Base-by-base conservation (phyloP, 1,139 yeast genomes). In the Suhomyces anneliseae region DNA sequence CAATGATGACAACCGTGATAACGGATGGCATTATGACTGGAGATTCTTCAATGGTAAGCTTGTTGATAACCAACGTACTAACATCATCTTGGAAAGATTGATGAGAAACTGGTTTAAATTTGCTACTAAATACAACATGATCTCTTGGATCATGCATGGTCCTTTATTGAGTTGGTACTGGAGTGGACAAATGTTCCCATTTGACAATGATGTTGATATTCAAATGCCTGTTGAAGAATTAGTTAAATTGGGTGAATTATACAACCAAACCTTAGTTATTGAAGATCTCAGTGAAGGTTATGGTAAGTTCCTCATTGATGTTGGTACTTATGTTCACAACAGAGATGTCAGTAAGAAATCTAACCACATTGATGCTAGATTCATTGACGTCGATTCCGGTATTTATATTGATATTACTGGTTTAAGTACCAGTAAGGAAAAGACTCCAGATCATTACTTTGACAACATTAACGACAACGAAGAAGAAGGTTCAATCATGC, bases 21-120 rank as follows among this genome's bases (percentile, higher is more conserved):
- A 60, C 39, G 71, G 71, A 8, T 56, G 60, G 61, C 60, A 58
- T 43, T 58, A 58, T 34, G 63, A 59, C 42, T 59, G 62, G 62
- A 46, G 62, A 8, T 58, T 59, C 39, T 59, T 58, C 49, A 50
- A 48, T 19, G 63, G 57, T 8, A 57, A 53, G 7, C 50, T 60
- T n/a, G 48, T 48, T 24, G 55, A 53, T 36, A 46, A 51, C 9
- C 49, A 47, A 10, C 44, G 59, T 9, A 54, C 58, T 10, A 53
- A 52, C 34, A 65, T 66, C 36, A 68, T 68, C n/a, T 58, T 68
- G 43, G 71, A 68, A 38, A 54, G 72, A 34, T 58, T 68, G 43
- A 57, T 68, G 43, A 56, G 72, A 45, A 67, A 66, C 48, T 68
- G 72, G 72, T 64, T 62, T 48, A 59, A 66, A 46, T 68, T 68